Percentiles rank a stretch among this genome's conserved stretches.
Conservation (phyloP, 208 protist genomes). For the Blastocrithidia nonstop region DNA sequence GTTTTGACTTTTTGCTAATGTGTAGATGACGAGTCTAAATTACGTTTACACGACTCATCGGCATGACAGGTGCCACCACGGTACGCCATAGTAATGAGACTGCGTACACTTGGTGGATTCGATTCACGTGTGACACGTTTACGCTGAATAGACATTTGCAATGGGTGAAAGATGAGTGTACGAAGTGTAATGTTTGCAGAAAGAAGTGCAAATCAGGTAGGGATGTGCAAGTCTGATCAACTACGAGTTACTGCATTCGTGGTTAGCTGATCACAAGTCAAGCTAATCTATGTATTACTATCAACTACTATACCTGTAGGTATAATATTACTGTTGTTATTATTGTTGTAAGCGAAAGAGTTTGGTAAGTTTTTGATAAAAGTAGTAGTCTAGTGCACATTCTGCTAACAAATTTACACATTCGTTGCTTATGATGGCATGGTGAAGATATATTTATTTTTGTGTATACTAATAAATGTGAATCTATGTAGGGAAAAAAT, state of each 20-base stretch:
- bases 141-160: constrained; percentile 55
- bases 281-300: no score
- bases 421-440: no score
- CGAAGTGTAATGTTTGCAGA: constrained; percentile 37
- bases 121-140: constrained; percentile 64
- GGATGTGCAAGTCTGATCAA: constrained; percentile 62
- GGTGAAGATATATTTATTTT: no score
- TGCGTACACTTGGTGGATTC: constrained; percentile 20
- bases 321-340: neutral
- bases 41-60: constrained; percentile 13
- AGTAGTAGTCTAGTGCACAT: no score
- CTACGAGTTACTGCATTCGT: constrained; percentile 68
- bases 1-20: no score
- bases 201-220: constrained; percentile 62
- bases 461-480: no score
- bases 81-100: constrained; percentile 30
- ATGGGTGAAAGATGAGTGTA: constrained; percentile 66
- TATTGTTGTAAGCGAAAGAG: neutral
- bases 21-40: no score
- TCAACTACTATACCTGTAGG: constrained; percentile 1
- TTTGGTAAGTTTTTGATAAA: neutral
- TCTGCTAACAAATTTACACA: no score
- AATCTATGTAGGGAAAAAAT: no score
- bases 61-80: constrained; percentile 24
- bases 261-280: neutral